Conservation (phyloP, 345 rosid genomes). For the rapeseed (Brassica napus) region Da-Ae NC_063438.1:26642001-26642500, state of each 20-base stretch:
- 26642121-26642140: background rate
- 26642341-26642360: conserved; percentile 88
- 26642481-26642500: too few species aligned
- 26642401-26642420: conserved; percentile 91
- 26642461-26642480: too few species aligned
- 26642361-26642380: conserved; percentile 81
- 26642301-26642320: conserved; percentile 84
- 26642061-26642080: conserved; percentile 69
- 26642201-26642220: conserved; percentile 70
- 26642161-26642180: conserved; percentile 53
- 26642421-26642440: too few species aligned
- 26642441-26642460: too few species aligned
- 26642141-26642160: conserved; percentile 3
- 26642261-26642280: conserved; percentile 84
- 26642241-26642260: conserved; percentile 65
- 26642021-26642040: conserved; percentile 83
- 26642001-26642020: conserved; percentile 60
- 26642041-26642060: conserved; percentile 75
- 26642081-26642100: background rate
- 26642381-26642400: conserved; percentile 85
- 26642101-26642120: background rate
- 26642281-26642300: conserved; percentile 72
- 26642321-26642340: conserved; percentile 92
- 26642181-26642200: conserved; percentile 65
- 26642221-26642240: conserved; percentile 71